A percentile compares a stretch with the other conserved stretches of the same genome.
Conservation (phyloP, 2,329 filamentous ascomycete genomes). For the Penicillium palitans region DNA sequence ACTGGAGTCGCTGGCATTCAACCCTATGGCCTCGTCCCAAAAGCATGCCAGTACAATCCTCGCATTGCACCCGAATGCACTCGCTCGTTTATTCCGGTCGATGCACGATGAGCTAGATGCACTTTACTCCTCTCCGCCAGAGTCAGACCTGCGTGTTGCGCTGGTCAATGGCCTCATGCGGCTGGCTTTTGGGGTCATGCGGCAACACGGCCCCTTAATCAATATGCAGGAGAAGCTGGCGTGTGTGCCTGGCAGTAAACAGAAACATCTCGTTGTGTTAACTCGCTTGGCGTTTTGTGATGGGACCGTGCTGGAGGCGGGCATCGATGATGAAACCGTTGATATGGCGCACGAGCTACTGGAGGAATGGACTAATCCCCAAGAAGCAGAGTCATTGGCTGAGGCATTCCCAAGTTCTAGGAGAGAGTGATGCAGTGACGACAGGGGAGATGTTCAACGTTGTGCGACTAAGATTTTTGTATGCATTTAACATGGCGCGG, state of each 20-base stretch:
- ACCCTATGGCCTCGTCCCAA: constrained; percentile 58
- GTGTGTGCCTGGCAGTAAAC: constrained; percentile 68
- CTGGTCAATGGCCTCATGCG: constrained; percentile 61
- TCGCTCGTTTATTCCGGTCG: constrained; percentile 73
- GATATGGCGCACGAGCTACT: constrained; percentile 80
- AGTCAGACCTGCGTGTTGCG: constrained; percentile 48
- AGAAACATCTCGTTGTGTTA: constrained; percentile 79
- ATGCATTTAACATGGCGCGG: constrained; percentile 13
- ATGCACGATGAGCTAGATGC: constrained; percentile 70
- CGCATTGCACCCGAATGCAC: constrained; percentile 65
- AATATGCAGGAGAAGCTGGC: constrained; percentile 72
- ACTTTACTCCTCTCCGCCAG: constrained; percentile 56
- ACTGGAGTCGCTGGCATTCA: constrained; percentile 45
- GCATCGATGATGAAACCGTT: constrained; percentile 73
- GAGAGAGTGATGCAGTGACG: constrained; percentile 27
- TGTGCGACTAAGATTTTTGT: constrained; percentile 15
- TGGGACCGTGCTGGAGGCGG: constrained; percentile 71
- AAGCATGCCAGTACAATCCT: constrained; percentile 63
- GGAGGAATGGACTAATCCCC: constrained; percentile 76
- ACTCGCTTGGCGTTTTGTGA: constrained; percentile 85
- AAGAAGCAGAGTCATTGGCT: constrained; percentile 66
- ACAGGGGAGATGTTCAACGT: neutral
- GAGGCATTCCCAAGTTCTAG: constrained; percentile 46
- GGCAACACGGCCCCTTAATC: constrained; percentile 60
- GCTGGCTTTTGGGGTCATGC: constrained; percentile 62